phyloP scores from a whole-genome alignment of 192 early-diverging fungal genomes.

The Backusella circina region DNA sequence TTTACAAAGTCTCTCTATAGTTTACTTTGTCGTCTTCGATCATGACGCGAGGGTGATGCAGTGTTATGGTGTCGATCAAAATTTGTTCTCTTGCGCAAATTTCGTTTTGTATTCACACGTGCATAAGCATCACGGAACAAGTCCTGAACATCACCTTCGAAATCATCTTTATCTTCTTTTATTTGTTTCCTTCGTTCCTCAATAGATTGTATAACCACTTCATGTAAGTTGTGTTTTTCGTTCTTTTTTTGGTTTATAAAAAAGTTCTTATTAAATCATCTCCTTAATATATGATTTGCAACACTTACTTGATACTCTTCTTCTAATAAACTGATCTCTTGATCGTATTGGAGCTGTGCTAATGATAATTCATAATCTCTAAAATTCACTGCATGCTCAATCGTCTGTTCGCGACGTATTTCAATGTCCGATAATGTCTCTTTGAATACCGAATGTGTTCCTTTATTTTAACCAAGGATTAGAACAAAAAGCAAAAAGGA shows the following conservation, averaged over 20 bases:
- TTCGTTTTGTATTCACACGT: constrained; percentile 12
- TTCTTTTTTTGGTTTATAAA: constrained; percentile 3
- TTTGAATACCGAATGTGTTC: constrained; percentile 29
- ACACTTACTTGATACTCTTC: constrained; percentile 25
- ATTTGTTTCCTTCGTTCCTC: constrained; percentile 29
- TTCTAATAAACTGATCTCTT: constrained; percentile 16
- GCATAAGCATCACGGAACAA: constrained; percentile 22
- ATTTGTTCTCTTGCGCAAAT: constrained; percentile 9
- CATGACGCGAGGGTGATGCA: constrained; percentile 14
- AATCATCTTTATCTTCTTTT: constrained; percentile 32
- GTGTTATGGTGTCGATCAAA: constrained; percentile 13
- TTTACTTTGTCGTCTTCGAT: constrained; percentile 21
- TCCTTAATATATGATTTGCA: background rate
- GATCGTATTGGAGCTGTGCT: constrained; percentile 15
- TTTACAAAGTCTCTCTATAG: background rate
- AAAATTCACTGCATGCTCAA: constrained; percentile 23
- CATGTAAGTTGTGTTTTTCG: constrained; percentile 26
- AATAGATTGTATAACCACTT: constrained; percentile 24
- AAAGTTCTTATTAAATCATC: background rate
- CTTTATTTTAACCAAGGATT: constrained; percentile 2
- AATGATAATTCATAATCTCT: constrained; percentile 20
- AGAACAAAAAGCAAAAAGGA: background rate
- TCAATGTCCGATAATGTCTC: constrained; percentile 32
- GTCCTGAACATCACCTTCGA: constrained; percentile 2
- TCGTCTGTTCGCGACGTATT: constrained; percentile 24